Evolutionary conservation across 768 basidiomycete species (phyloP), one percentile per base, ranked within the genome.

Genomic region (Suillus discolor): DNA sequence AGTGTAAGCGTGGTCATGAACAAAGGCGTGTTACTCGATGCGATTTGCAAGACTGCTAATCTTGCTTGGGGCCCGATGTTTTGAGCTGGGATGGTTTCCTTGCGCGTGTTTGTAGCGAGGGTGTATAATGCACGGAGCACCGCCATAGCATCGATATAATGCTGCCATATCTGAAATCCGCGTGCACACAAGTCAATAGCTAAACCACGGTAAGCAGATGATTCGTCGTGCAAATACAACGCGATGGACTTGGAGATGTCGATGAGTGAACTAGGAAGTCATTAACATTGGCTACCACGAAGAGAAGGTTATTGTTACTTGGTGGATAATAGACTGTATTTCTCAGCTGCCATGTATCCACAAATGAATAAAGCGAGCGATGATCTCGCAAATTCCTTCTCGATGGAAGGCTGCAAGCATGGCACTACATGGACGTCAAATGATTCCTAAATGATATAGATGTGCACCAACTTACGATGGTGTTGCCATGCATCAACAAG

Each of bases 1-100:
- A 97, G 83, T 4, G 90, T 89, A 47, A 99, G 77, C 0, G 97
- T 97, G 0, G 94, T 92, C 91, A 99, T 98, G 79, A 99, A 97
- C 13, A 99, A 76, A 6, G 89, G 87, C 6, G 96, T 94, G 69
- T 96, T 91, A 57, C 84, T 84, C 0, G 88, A 83, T 1, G 96
- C 96, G 51, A 98, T 92, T 49, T 92, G 89, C 12, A 98, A 78
- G 3, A 97, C 89, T 0, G 96, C 95, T 25, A 85, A 77, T 53
- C 97, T 84, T 0, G 96, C 95, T 71, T 94, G 92, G 1, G 88
- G 82, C 8, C 87, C 87, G 1, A 90, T 83, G 68, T 91, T 90
- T 66, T 92, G 89, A 6, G 85, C 69, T 4, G 83, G 84, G 38
- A 90, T 88, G 0, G 83, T 79, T n/a, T 93, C 91, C 69, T 93